A percentile compares a stretch with the other conserved stretches of the same genome.
phyloP scores from a whole-genome alignment of 2,329 filamentous ascomycete species.

The Colletotrichum liaoningense region DNA sequence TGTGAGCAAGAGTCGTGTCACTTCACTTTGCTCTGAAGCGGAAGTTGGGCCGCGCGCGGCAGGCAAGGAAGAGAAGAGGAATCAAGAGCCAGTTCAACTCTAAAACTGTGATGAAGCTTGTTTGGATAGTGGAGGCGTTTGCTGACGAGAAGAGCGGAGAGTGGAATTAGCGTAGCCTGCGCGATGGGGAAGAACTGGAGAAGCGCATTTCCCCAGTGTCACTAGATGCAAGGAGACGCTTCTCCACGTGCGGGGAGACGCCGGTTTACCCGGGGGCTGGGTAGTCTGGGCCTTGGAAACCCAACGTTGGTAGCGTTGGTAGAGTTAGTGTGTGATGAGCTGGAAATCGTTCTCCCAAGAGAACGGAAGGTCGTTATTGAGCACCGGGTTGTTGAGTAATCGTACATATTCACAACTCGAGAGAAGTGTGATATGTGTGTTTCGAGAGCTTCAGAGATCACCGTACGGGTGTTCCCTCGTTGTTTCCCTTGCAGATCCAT shows the following conservation, averaged over 20 bases:
- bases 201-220: not conserved
- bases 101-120: not conserved
- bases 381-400: not conserved
- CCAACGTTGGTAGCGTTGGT: not conserved
- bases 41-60: not conserved
- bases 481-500: not conserved
- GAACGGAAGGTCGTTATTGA: not conserved
- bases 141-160: not conserved
- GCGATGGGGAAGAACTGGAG: not conserved
- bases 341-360: not conserved
- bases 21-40: not conserved
- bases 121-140: not conserved
- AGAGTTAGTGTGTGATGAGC: not conserved
- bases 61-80: not conserved
- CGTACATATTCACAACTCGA: not conserved
- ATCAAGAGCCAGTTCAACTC: not conserved
- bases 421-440: not conserved
- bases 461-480: not conserved
- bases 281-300: not conserved
- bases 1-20: not conserved
- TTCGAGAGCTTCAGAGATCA: not conserved
- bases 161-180: not conserved
- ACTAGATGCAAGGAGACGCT: not conserved
- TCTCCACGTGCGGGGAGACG: not conserved
- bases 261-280: not conserved